Evolutionary conservation across 1,284 basidiomycete genomes (phyloP).

Genomic region (Ceratorhiza oryzae-sativae): DNA sequence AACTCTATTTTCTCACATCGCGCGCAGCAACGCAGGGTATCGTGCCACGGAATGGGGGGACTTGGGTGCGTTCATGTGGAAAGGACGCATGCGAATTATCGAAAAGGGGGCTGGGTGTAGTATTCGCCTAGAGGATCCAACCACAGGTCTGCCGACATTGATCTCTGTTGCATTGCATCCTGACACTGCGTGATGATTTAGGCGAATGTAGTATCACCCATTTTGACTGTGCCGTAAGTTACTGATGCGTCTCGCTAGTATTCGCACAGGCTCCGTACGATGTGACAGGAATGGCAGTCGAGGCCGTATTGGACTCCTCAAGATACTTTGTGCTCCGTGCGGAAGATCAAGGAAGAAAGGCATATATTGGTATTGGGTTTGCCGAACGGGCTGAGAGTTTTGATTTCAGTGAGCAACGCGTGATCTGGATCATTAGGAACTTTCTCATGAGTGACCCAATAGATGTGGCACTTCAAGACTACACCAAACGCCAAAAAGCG

Average conservation of each 20-base stretch:
- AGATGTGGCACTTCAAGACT: constrained; percentile 96
- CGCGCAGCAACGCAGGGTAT: constrained; percentile 65
- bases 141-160: constrained; percentile 64
- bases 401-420: constrained; percentile 78
- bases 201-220: constrained; percentile 49
- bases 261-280: constrained; percentile 95
- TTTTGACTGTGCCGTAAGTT: background rate
- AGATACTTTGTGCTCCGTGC: constrained; percentile 95
- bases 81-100: constrained; percentile 84
- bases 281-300: constrained; percentile 80
- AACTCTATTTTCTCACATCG: background rate
- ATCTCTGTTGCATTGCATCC: background rate
- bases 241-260: constrained; percentile 55
- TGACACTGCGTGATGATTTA: constrained; percentile 21
- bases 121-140: constrained; percentile 76
- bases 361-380: constrained; percentile 95
- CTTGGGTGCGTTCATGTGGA: constrained; percentile 83
- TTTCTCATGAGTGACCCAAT: background rate
- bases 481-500: constrained; percentile 79
- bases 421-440: background rate
- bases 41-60: constrained; percentile 88
- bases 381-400: constrained; percentile 90
- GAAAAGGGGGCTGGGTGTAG: constrained; percentile 69
- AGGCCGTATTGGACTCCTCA: constrained; percentile 94
- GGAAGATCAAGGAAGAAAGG: constrained; percentile 84